Conservation (phyloP, 176 grass and related monocot species). For the Microstegium vimineum region DNA sequence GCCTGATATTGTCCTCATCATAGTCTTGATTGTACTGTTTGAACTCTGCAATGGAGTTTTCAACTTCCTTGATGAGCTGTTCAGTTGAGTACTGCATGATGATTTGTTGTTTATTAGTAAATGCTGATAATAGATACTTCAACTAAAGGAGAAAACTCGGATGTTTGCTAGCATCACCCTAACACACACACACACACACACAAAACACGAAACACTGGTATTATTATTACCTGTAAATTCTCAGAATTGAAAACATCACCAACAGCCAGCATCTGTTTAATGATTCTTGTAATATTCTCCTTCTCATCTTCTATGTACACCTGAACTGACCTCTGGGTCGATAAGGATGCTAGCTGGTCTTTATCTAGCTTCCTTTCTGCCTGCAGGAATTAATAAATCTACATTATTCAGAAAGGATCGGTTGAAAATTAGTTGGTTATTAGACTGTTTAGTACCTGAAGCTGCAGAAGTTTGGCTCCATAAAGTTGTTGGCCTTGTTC, state of each 20-base stretch:
- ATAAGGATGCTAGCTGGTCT: conserved; percentile 67
- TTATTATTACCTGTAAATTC: conserved; percentile 75
- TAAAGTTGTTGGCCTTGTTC: conserved; percentile 96
- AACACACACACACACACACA: too few relatives aligned
- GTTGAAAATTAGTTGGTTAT: conserved; percentile 1
- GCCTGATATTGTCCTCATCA: conserved; percentile 72
- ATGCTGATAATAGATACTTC: neutral
- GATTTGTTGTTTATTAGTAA: conserved; percentile 24
- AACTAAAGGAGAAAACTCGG: neutral
- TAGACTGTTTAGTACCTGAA: conserved; percentile 59
- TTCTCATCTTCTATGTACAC: conserved; percentile 70
- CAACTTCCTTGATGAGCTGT: conserved; percentile 84
- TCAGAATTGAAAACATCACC: conserved; percentile 89
- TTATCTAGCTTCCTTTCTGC: conserved; percentile 85
- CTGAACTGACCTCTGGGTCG: conserved; percentile 63
- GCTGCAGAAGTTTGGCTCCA: conserved; percentile 41
- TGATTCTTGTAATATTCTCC: conserved; percentile 75
- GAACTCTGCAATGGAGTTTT: conserved; percentile 76
- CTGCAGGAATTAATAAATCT: conserved; percentile 40
- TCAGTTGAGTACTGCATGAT: conserved; percentile 72
- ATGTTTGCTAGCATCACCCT: neutral
- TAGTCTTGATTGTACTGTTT: conserved; percentile 87
- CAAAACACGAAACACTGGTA: neutral
- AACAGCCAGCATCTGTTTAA: conserved; percentile 95
- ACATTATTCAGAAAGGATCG: conserved; percentile 24